These are phyloP conservation scores for Crucibulum laeve DNA, from an alignment of 768 basidiomycete genomes.

Conservation along the genomic window DNA sequence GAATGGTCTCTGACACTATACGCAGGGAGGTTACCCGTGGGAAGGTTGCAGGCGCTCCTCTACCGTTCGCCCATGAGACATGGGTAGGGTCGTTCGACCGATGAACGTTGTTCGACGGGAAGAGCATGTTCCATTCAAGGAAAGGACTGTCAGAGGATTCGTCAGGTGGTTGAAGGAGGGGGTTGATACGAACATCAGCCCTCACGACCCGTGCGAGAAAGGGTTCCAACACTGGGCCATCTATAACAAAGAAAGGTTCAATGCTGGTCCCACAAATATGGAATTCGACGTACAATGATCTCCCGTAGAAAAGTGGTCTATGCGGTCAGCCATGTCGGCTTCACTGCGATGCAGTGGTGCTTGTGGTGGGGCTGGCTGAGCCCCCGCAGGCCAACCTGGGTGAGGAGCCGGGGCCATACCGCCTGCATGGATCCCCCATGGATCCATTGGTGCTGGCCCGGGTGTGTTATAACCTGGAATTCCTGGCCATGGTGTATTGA, in stretches of 20 bases:
- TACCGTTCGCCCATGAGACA: constrained; percentile 65
- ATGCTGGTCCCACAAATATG: constrained; percentile 1
- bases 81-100: constrained; percentile 56
- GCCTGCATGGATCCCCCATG: neutral
- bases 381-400: constrained; percentile 8
- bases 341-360: constrained; percentile 6
- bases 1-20: constrained; percentile 49
- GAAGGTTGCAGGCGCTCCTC: constrained; percentile 61
- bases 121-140: constrained; percentile 76
- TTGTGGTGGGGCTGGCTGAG: neutral
- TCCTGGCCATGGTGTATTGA: too few species aligned
- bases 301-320: constrained; percentile 26
- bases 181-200: constrained; percentile 51
- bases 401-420: constrained; percentile 8
- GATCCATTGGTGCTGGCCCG: too few species aligned
- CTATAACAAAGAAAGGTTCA: constrained; percentile 24
- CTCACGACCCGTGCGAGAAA: constrained; percentile 47
- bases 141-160: constrained; percentile 38
- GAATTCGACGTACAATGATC: constrained; percentile 23
- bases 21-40: constrained; percentile 51
- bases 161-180: constrained; percentile 48
- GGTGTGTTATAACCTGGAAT: too few species aligned
- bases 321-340: constrained; percentile 15
- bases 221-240: constrained; percentile 69
- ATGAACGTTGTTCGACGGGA: constrained; percentile 52